These are phyloP conservation scores for Endotrypanum monterogeii DNA, from an alignment of 208 protist species.

Conservation along the genomic window DNA sequence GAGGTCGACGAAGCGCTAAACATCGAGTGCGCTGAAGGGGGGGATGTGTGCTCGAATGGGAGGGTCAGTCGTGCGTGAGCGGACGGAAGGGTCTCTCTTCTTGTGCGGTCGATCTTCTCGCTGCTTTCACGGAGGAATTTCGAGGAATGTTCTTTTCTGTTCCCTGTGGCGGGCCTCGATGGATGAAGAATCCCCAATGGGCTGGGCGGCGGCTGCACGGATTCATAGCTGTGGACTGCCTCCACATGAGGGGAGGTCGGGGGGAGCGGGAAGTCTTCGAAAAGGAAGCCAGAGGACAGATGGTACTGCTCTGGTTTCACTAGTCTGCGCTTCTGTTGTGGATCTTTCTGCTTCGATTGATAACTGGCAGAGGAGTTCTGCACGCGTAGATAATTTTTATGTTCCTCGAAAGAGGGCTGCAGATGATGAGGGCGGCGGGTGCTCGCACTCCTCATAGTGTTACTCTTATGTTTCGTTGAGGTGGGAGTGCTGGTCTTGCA, in stretches of 20 bases:
- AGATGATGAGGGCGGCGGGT: neutral
- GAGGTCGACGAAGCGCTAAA: neutral
- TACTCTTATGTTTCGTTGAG: neutral
- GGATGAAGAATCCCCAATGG: neutral
- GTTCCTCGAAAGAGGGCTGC: neutral
- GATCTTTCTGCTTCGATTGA: neutral
- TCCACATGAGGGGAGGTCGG: too few species aligned
- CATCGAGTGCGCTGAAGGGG: neutral
- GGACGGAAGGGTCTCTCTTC: neutral
- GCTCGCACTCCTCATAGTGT: neutral
- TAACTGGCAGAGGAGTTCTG: neutral
- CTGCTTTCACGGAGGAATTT: neutral
- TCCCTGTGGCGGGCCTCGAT: neutral
- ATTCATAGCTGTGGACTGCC: too few species aligned
- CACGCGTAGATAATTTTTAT: neutral
- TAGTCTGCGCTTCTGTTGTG: neutral
- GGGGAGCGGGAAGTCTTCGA: too few species aligned
- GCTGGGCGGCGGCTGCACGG: neutral
- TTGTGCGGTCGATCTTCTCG: neutral
- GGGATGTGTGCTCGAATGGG: neutral
- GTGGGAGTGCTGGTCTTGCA: neutral
- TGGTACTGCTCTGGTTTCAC: too few species aligned
- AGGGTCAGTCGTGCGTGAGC: neutral
- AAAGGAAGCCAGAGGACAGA: too few species aligned
- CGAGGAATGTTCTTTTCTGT: neutral